Evolutionary conservation across 2,329 filamentous ascomycete genomes (phyloP), one percentile per base, ranked within the genome.

Genomic region (Knufia fluminis): DNA sequence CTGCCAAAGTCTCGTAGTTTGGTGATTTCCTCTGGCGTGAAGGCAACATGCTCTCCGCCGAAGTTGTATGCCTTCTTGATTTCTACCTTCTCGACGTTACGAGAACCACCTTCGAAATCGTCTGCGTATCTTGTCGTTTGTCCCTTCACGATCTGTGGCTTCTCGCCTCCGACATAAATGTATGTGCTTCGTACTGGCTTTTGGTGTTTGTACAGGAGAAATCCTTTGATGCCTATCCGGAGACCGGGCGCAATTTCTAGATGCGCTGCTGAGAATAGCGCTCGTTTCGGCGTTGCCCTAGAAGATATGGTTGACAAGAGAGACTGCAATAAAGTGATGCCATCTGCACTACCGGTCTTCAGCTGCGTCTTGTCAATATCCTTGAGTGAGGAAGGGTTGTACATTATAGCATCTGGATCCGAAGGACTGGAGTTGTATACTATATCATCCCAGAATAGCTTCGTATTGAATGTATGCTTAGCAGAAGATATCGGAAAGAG

Each of bases 381-480:
- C 10, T 51, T 46, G 14, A 57, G 48, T 14, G 56, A 53, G 8
- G 56, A 39, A 7, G 66, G 70, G 8, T 79, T 65, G 32, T 77
- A 72, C 6, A 73, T 69, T 9, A 78, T 76, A 2, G 79, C 80
- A 56, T 85, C 84, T 50, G 87, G 86, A 40, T 87, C 81, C 9
- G 76, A 71, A 3, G 85, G 79, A 28, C 86, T 71, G 3, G 72
- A 78, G 51, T 83, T 85, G 67, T 97, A 97, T 52, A 97, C 83
- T 43, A 98, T 92, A 62, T 96, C 89, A 85, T 97, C 87, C 66
- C 96, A 98, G 66, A 98, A 98, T 51, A 85, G 90, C 50, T 79
- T 74, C 3, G 86, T 73, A 57, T 95, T 84, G 61, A 98, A 98
- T 28, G 77, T 77, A 54, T 79, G 75, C 23, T 82, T 82, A 1